Evolutionary conservation across 805 yeast species (phyloP).

Genomic region (Wickerhamiella domercqiae): DNA sequence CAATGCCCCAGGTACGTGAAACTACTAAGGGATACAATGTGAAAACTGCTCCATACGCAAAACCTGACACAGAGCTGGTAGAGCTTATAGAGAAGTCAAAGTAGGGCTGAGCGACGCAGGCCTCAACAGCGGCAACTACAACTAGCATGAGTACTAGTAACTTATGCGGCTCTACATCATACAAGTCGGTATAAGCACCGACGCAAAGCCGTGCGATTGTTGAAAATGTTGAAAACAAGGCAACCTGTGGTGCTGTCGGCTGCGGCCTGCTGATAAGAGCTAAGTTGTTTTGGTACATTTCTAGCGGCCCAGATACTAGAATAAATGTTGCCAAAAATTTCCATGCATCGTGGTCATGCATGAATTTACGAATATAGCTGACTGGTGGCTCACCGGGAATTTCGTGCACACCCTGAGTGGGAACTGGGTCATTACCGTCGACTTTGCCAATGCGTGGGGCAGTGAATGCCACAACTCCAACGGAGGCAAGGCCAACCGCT

Average conservation of each 20-base stretch:
- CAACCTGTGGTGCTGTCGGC: constrained; percentile 29
- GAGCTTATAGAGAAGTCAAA: constrained; percentile 19
- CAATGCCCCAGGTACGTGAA: constrained; percentile 75
- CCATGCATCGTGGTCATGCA: constrained; percentile 28
- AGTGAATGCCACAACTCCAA: constrained; percentile 16
- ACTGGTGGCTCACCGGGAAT: neutral
- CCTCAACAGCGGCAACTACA: constrained; percentile 20
- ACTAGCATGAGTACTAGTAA: constrained; percentile 21
- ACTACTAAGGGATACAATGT: constrained; percentile 77
- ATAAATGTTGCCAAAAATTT: constrained; percentile 47
- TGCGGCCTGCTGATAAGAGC: constrained; percentile 44
- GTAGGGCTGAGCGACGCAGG: constrained; percentile 1
- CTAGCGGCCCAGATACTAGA: constrained; percentile 66
- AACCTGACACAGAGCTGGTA: constrained; percentile 42
- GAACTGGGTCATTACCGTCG: constrained; percentile 5
- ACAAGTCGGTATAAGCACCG: constrained; percentile 55
- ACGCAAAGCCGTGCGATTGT: constrained; percentile 51
- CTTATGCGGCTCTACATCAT: constrained; percentile 25
- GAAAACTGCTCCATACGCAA: constrained; percentile 68
- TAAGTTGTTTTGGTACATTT: constrained; percentile 69
- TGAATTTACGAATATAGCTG: constrained; percentile 17
- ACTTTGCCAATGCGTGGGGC: constrained; percentile 16
- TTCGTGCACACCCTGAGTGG: constrained; percentile 1
- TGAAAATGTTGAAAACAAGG: constrained; percentile 47
- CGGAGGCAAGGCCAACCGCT: constrained; percentile 14